Conservation (phyloP, 352 stramenopile genomes). For the Phytopythium montanum region DNA sequence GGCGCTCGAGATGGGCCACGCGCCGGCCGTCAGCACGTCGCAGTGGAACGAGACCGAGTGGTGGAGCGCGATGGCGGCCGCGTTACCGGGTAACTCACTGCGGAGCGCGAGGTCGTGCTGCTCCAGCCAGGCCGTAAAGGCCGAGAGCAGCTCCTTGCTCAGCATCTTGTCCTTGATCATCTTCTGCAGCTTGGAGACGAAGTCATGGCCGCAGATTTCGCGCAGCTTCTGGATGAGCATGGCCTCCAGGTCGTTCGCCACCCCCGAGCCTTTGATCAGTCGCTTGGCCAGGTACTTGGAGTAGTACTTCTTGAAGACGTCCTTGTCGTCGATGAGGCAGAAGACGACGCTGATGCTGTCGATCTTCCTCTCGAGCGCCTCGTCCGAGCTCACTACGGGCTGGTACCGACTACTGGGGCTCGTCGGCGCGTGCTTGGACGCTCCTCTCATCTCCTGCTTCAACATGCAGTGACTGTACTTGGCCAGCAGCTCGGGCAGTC, state of each 20-base stretch:
- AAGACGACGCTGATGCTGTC: conserved; percentile 83
- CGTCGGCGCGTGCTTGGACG: not conserved
- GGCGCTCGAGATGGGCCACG: conserved; percentile 80
- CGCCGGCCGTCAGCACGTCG: conserved; percentile 77
- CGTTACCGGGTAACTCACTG: conserved; percentile 25
- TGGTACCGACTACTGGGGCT: conserved; percentile 5
- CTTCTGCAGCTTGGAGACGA: conserved; percentile 87
- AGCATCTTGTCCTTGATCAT: conserved; percentile 87
- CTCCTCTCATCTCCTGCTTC: conserved; percentile 58
- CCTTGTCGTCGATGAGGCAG: conserved; percentile 87
- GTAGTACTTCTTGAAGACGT: conserved; percentile 90
- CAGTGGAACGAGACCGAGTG: conserved; percentile 62
- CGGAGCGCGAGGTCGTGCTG: conserved; percentile 54
- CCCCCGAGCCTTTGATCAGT: conserved; percentile 80
- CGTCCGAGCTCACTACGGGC: conserved; percentile 25
- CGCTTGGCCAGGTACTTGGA: conserved; percentile 82
- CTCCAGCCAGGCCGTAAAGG: conserved; percentile 71
- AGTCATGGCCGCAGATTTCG: conserved; percentile 82
- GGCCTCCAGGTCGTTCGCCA: conserved; percentile 74
- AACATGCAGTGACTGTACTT: conserved; percentile 86
- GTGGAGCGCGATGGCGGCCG: conserved; percentile 51
- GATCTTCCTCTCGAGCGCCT: conserved; percentile 74
- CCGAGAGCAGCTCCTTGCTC: conserved; percentile 68
- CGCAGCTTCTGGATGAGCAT: conserved; percentile 80
- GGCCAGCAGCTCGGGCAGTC: conserved; percentile 72